Percentiles rank a stretch among this genome's conserved stretches.
phyloP scores from a whole-genome alignment of 345 rosid species.

The Eutrema heterophyllum region DNA sequence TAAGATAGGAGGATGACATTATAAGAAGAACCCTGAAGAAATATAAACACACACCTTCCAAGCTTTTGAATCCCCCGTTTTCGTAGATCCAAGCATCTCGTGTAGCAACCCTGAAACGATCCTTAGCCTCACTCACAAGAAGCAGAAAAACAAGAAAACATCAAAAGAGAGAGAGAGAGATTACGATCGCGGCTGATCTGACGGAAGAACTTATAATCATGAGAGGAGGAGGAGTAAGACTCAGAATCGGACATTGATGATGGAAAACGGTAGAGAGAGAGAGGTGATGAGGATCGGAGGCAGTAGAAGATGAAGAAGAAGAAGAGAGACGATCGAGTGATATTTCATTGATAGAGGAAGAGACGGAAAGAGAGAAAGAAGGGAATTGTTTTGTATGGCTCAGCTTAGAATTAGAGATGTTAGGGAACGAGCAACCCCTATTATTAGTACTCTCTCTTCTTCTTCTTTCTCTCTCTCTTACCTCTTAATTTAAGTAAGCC shows the following conservation, averaged over 20 bases:
- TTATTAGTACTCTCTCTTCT: too few species aligned
- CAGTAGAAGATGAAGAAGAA: background rate
- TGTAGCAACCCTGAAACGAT: constrained; percentile 52
- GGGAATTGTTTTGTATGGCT: constrained; percentile 16
- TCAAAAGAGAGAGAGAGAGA: background rate
- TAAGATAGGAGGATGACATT: too few species aligned
- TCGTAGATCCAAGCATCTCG: constrained; percentile 86
- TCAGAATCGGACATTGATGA: constrained; percentile 71
- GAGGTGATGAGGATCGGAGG: background rate
- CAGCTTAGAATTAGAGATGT: background rate
- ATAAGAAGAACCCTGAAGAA: too few species aligned
- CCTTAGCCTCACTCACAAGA: background rate
- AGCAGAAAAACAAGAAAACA: background rate
- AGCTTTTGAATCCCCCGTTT: constrained; percentile 56
- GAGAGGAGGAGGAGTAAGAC: constrained; percentile 43
- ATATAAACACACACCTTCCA: constrained; percentile 56
- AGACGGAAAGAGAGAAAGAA: background rate
- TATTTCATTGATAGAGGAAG: background rate
- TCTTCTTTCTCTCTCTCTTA: too few species aligned
- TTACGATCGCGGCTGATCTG: constrained; percentile 74
- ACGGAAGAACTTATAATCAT: constrained; percentile 66
- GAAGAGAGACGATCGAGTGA: background rate
- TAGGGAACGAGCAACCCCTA: too few species aligned
- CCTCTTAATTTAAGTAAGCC: too few species aligned
- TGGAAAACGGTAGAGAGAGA: background rate